These are phyloP conservation scores for Akanthomyces dipterigenus DNA, from an alignment of 2,329 filamentous ascomycete species.

Conservation along the genomic window DNA sequence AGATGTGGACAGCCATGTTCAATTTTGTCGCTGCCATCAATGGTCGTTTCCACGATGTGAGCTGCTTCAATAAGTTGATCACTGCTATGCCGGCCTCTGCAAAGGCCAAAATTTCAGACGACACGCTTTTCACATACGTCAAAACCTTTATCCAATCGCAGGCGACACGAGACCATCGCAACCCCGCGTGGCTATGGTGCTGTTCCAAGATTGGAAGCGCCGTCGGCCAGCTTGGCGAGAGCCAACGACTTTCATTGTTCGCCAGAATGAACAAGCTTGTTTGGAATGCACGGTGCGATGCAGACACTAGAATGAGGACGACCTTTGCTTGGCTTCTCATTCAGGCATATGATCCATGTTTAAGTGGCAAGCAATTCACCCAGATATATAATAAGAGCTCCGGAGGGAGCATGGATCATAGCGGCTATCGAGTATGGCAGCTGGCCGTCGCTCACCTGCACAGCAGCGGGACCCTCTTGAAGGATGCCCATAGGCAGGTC, in stretches of 20 bases:
- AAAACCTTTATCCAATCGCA: neutral
- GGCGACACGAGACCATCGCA: neutral
- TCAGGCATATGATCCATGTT: constrained; percentile 15
- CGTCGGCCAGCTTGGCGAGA: neutral
- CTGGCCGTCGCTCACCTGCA: neutral
- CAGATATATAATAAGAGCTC: neutral
- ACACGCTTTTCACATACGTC: neutral
- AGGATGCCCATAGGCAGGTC: neutral
- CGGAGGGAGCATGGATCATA: neutral
- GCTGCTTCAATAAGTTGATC: neutral
- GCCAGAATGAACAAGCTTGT: neutral
- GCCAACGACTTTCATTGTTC: neutral
- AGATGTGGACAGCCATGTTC: constrained; percentile 11
- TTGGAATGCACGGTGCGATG: neutral
- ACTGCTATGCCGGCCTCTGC: neutral
- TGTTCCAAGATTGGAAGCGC: constrained; percentile 1
- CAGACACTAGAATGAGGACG: constrained; percentile 4
- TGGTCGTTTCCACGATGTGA: constrained; percentile 3
- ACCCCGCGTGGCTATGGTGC: constrained; percentile 1
- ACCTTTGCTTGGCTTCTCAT: constrained; percentile 19
- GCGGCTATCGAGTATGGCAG: constrained; percentile 3
- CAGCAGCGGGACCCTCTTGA: neutral
- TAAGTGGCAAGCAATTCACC: constrained; percentile 15
- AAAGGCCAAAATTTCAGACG: neutral
- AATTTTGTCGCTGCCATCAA: neutral